Conservation (phyloP, 2,329 filamentous ascomycete genomes). For the Paecilomyces sp. region DNA sequence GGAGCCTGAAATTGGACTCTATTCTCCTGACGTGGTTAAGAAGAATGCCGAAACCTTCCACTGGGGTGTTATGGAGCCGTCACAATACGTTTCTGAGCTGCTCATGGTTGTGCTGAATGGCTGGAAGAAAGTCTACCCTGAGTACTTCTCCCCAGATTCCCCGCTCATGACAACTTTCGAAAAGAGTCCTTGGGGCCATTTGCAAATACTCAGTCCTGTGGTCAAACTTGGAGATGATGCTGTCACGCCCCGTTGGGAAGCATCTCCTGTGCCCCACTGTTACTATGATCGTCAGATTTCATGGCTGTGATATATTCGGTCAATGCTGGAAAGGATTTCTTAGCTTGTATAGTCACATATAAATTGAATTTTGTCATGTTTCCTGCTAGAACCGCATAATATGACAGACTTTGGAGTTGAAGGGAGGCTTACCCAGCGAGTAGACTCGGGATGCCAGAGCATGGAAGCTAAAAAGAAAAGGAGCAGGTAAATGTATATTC, state of each 20-base stretch:
- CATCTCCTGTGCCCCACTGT: constrained; percentile 10
- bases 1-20: constrained; percentile 26
- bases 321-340: too few relatives aligned
- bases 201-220: constrained; percentile 11
- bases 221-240: constrained; percentile 5
- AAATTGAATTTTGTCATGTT: too few relatives aligned
- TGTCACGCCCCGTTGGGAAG: constrained; percentile 8
- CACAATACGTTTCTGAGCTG: constrained; percentile 17
- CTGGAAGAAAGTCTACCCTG: constrained; percentile 14
- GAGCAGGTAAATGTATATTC: too few relatives aligned
- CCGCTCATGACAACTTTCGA: not conserved
- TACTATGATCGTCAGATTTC: not conserved
- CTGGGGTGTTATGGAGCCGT: not conserved
- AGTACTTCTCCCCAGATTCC: constrained; percentile 9
- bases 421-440: too few relatives aligned
- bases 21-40: constrained; percentile 4
- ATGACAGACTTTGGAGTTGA: too few relatives aligned
- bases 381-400: too few relatives aligned
- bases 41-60: not conserved
- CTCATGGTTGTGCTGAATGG: constrained; percentile 15
- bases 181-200: constrained; percentile 7
- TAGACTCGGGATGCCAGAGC: too few relatives aligned
- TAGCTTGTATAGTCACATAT: too few relatives aligned
- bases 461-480: too few relatives aligned
- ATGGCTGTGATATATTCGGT: not conserved